Percentiles rank a stretch among this genome's conserved stretches.
Conservation (phyloP, 2,329 filamentous ascomycete genomes). For the Huntiella abstrusa region DNA sequence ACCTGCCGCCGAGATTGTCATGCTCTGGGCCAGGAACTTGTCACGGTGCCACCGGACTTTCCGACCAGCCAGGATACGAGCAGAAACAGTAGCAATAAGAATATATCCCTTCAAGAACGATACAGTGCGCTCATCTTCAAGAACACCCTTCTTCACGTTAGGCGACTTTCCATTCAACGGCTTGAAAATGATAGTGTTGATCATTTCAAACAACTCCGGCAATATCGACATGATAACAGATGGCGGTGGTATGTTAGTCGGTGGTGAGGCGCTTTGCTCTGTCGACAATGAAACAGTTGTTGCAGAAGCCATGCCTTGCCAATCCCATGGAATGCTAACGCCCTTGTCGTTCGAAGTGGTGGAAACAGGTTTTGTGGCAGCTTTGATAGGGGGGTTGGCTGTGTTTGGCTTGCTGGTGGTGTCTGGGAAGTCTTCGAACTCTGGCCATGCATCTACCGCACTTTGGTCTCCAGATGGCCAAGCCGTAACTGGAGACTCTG, state of each 20-base stretch:
- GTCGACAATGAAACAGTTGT: background rate
- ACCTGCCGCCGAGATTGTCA: slow-evolving; percentile 64
- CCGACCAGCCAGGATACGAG: slow-evolving; percentile 67
- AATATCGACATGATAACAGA: slow-evolving; percentile 65
- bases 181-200: slow-evolving; percentile 45
- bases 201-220: slow-evolving; percentile 47
- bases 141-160: slow-evolving; percentile 40
- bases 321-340: background rate
- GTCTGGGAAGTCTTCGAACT: slow-evolving; percentile 28
- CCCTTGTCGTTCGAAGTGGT: background rate
- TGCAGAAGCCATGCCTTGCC: background rate
- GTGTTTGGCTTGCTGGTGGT: background rate
- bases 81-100: slow-evolving; percentile 45
- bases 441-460: slow-evolving; percentile 28
- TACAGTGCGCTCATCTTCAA: slow-evolving; percentile 42
- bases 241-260: slow-evolving; percentile 77
- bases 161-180: slow-evolving; percentile 39
- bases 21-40: slow-evolving; percentile 63
- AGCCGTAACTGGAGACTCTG: slow-evolving; percentile 23
- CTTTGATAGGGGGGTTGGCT: background rate
- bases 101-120: slow-evolving; percentile 48
- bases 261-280: slow-evolving; percentile 29
- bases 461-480: slow-evolving; percentile 23
- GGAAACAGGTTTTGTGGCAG: background rate
- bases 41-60: slow-evolving; percentile 84